phyloP scores from a whole-genome alignment of 2,329 filamentous ascomycete species.

The Chrysoporthe austroafricana region DNA sequence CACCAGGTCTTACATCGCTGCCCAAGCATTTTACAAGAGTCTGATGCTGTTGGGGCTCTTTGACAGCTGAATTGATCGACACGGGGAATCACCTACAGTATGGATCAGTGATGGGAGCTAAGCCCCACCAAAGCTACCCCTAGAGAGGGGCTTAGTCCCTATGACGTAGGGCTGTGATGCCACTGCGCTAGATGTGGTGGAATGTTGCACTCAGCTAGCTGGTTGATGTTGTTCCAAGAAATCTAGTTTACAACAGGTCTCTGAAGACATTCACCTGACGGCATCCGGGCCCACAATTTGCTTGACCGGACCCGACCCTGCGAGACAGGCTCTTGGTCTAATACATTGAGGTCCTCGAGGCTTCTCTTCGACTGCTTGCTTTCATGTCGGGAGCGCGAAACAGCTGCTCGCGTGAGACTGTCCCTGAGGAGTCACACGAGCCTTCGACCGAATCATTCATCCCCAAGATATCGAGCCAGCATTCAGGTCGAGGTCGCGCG shows the following conservation, averaged over 20 bases:
- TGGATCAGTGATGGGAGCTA: neutral
- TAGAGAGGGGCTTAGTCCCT: neutral
- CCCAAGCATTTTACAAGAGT: too few species aligned
- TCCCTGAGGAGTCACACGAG: neutral
- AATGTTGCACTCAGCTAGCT: neutral
- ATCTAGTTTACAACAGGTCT: neutral
- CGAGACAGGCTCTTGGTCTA: neutral
- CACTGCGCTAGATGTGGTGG: neutral
- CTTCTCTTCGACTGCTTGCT: neutral
- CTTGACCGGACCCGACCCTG: neutral
- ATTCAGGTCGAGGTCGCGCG: neutral
- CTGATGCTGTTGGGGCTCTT: too few species aligned
- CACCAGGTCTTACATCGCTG: too few species aligned
- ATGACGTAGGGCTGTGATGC: conserved; percentile 12
- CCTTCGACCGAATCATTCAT: neutral
- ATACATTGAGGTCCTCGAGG: neutral
- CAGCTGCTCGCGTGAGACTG: neutral
- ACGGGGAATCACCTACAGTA: neutral
- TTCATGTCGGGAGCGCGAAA: neutral
- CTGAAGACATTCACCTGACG: neutral
- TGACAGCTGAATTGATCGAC: neutral
- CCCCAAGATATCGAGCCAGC: neutral
- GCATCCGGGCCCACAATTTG: neutral
- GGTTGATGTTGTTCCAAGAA: conserved; percentile 1
- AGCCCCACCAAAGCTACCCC: conserved; percentile 6